Conservation (phyloP, 2,329 filamentous ascomycete genomes). For the Cladosporium halotolerans region DNA sequence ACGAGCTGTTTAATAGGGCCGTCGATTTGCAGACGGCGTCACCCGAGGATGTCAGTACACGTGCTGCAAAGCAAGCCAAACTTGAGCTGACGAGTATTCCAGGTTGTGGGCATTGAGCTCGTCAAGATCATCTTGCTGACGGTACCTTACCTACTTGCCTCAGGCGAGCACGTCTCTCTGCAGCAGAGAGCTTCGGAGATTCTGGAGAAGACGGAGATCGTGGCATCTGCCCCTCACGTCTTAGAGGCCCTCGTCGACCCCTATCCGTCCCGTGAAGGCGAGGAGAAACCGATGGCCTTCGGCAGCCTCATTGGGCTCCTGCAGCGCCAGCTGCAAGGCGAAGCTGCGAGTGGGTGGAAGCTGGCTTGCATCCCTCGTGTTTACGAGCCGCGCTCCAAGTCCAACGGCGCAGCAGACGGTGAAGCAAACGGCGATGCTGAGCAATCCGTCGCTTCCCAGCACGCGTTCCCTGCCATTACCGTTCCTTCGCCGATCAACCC, state of each 20-base stretch:
- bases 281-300: constrained; percentile 55
- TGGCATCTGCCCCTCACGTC: constrained; percentile 79
- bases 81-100: constrained; percentile 19
- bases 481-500: constrained; percentile 71
- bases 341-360: constrained; percentile 69
- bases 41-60: constrained; percentile 73
- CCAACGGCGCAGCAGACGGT: constrained; percentile 34
- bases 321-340: constrained; percentile 76
- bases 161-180: constrained; percentile 58
- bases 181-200: constrained; percentile 69
- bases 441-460: constrained; percentile 46
- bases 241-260: constrained; percentile 83
- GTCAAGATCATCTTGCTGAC: constrained; percentile 96
- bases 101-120: constrained; percentile 68
- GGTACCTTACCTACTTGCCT: constrained; percentile 80
- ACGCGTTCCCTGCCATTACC: constrained; percentile 67
- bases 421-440: constrained; percentile 61
- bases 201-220: constrained; percentile 90
- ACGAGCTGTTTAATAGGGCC: constrained; percentile 87
- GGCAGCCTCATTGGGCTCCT: constrained; percentile 73
- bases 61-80: not conserved
- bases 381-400: constrained; percentile 37
- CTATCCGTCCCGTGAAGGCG: constrained; percentile 56
- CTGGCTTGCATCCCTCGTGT: constrained; percentile 57
- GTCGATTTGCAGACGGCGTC: constrained; percentile 88